These are phyloP conservation scores for Pleurotus eryngii DNA, from an alignment of 768 basidiomycete species.

Conservation along the genomic window DNA sequence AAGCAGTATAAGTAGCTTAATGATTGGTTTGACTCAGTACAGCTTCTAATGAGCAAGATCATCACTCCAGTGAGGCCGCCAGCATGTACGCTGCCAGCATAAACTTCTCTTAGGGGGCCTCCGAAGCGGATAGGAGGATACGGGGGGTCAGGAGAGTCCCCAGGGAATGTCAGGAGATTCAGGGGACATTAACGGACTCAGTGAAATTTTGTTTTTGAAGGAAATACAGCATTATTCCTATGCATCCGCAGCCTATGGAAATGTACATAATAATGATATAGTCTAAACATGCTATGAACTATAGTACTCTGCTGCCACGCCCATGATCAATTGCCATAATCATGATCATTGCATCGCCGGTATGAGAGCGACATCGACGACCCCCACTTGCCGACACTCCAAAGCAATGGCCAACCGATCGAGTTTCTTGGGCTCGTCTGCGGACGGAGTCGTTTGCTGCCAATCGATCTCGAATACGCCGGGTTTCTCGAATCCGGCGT, in stretches of 20 bases:
- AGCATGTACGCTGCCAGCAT: no score
- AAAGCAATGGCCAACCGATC: conserved; percentile 69
- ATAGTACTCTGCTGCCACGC: neutral
- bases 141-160: neutral
- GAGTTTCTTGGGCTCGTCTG: conserved; percentile 35
- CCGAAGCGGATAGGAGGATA: neutral
- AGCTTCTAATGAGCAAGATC: no score
- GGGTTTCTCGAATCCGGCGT: conserved; percentile 50
- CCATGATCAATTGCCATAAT: neutral
- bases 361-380: conserved; percentile 59
- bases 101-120: neutral
- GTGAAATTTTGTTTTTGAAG: neutral
- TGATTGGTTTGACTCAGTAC: neutral
- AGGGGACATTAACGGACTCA: neutral
- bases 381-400: conserved; percentile 63
- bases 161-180: neutral
- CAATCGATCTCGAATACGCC: conserved; percentile 78
- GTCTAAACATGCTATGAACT: conserved; percentile 1
- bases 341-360: conserved; percentile 23
- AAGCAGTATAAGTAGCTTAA: neutral
- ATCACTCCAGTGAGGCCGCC: no score
- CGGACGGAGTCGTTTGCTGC: conserved; percentile 37
- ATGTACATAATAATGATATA: neutral
- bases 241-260: neutral
- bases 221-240: neutral